Conservation (phyloP, 2,329 filamentous ascomycete genomes). For the Sporothrix phasma region DNA sequence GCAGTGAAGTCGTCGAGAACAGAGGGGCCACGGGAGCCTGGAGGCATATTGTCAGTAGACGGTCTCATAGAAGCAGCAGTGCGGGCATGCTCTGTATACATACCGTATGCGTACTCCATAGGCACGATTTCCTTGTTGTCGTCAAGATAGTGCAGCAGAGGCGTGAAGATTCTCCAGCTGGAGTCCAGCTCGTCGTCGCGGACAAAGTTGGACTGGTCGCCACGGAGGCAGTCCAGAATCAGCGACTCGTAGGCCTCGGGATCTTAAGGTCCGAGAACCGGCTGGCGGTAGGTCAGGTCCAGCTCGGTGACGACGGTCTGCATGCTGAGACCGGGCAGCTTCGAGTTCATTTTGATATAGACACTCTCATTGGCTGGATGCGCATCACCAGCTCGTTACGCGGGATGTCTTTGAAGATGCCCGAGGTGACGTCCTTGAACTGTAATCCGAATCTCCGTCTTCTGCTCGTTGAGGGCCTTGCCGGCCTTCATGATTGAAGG, state of each 20-base stretch:
- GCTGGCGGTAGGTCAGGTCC: conserved; percentile 92
- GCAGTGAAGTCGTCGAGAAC: conserved; percentile 97
- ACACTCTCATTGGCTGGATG: conserved; percentile 98
- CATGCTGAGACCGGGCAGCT: conserved; percentile 96
- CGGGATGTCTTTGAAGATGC: conserved; percentile 99
- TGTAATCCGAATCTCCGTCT: conserved; percentile 98
- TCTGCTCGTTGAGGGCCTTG: conserved; percentile 98
- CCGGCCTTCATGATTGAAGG: conserved; percentile 99
- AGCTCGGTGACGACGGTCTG: conserved; percentile 98
- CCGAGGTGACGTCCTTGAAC: conserved; percentile 98
- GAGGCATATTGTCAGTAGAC: conserved; percentile 20
- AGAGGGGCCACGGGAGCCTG: conserved; percentile 90
- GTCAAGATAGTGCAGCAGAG: conserved; percentile 93
- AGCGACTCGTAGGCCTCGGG: conserved; percentile 97
- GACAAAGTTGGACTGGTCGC: conserved; percentile 98
- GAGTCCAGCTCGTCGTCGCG: conserved; percentile 94
- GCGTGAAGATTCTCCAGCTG: conserved; percentile 97
- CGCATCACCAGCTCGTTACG: conserved; percentile 98
- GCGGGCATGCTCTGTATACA: conserved; percentile 27
- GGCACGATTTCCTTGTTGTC: conserved; percentile 99
- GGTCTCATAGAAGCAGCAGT: not conserved
- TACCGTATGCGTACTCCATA: conserved; percentile 99
- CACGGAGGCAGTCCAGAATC: conserved; percentile 94
- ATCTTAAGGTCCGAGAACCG: conserved; percentile 98
- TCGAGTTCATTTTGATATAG: conserved; percentile 99